phyloP scores from a whole-genome alignment of 1,284 basidiomycete genomes.

The Apiotrichum laibachii region DNA sequence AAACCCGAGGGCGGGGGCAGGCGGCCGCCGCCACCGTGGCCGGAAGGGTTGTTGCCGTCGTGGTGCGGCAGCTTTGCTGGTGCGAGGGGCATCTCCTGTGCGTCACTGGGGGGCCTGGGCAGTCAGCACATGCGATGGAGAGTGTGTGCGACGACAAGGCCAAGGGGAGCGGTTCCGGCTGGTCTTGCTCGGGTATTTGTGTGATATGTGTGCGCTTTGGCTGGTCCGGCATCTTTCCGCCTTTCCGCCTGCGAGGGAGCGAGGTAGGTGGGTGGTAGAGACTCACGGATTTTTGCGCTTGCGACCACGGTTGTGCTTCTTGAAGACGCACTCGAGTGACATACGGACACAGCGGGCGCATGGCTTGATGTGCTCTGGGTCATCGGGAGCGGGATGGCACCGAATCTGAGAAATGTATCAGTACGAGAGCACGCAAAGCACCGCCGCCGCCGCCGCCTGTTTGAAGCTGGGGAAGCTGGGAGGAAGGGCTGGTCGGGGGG shows the following conservation, averaged over 20 bases:
- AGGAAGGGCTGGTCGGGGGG: no score
- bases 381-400: constrained; percentile 35
- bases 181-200: not conserved
- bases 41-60: constrained; percentile 1
- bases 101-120: constrained; percentile 5
- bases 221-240: not conserved
- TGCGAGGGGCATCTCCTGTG: constrained; percentile 8
- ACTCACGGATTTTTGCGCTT: constrained; percentile 36
- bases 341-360: constrained; percentile 34
- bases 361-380: constrained; percentile 32
- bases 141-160: not conserved
- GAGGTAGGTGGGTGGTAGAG: not conserved
- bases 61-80: constrained; percentile 14
- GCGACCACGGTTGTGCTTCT: constrained; percentile 36
- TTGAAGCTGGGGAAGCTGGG: no score
- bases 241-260: no score
- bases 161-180: no score
- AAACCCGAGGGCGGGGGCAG: constrained; percentile 7
- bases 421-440: not conserved
- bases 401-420: constrained; percentile 32
- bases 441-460: no score
- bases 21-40: not conserved
- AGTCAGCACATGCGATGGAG: not conserved
- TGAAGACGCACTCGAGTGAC: constrained; percentile 33
- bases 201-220: not conserved